These are phyloP conservation scores for Ceratocystis alfenasii DNA, from an alignment of 2,329 filamentous ascomycete genomes.

Conservation along the genomic window DNA sequence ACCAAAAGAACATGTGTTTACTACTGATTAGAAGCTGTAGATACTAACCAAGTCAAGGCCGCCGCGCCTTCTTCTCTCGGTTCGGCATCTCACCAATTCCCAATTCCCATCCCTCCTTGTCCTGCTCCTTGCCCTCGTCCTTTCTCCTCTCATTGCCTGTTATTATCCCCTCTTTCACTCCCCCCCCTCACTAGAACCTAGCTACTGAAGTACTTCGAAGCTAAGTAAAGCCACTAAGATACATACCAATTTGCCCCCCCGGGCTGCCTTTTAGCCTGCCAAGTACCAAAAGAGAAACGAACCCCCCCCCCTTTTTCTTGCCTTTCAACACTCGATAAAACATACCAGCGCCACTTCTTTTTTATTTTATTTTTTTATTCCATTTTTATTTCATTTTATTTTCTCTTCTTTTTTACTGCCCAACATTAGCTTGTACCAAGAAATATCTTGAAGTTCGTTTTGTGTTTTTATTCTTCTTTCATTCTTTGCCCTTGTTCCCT, in stretches of 20 bases:
- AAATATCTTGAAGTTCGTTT: background rate
- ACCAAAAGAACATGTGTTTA: background rate
- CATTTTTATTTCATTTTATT: background rate
- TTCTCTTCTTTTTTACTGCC: background rate
- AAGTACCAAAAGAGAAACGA: conserved; percentile 12
- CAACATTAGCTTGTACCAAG: background rate
- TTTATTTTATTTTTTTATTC: background rate
- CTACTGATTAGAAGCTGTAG: background rate
- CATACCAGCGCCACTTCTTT: background rate
- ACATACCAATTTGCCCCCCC: conserved; percentile 9
- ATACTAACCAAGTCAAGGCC: background rate
- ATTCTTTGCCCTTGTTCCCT: background rate
- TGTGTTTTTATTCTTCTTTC: background rate
- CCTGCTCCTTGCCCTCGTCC: no score
- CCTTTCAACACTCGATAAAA: no score
- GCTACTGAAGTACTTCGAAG: background rate
- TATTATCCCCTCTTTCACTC: background rate
- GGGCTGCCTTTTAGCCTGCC: background rate
- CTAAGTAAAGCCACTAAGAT: background rate
- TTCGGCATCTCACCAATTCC: background rate
- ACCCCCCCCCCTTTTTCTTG: background rate
- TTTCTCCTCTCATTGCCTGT: background rate
- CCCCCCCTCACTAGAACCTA: background rate
- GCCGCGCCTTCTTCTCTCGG: background rate
- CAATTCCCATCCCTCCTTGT: background rate